phyloP scores from a whole-genome alignment of 2,329 filamentous ascomycete genomes.

The Hirsutella minnesotensis region DNA sequence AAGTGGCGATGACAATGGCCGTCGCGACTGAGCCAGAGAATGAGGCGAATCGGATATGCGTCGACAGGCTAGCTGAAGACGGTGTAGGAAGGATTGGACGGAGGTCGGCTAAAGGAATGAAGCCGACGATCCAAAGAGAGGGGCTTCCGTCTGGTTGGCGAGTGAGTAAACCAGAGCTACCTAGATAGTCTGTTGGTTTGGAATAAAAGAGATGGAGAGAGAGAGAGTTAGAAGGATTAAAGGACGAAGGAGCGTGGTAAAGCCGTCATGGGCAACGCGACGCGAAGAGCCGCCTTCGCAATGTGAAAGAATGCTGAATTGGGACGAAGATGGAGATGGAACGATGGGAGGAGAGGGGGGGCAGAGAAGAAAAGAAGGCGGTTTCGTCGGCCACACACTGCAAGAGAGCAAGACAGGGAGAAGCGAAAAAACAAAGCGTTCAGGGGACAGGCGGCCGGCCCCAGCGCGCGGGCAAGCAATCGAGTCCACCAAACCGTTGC shows the following conservation, averaged over 20 bases:
- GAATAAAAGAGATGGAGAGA: background rate
- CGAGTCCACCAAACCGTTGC: too few species aligned
- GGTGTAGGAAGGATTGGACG: conserved; percentile 23
- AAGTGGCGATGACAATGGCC: background rate
- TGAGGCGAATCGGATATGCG: background rate
- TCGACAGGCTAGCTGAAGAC: conserved; percentile 1
- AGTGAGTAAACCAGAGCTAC: too few species aligned
- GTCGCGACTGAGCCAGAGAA: too few species aligned
- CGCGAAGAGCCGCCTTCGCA: background rate
- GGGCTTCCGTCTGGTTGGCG: too few species aligned
- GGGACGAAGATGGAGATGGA: background rate
- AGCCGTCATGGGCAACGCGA: background rate
- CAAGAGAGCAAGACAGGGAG: background rate
- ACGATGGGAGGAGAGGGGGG: background rate
- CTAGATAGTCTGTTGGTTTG: too few species aligned
- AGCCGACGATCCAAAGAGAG: conserved; percentile 14
- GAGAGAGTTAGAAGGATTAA: conserved; percentile 2
- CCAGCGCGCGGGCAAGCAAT: background rate
- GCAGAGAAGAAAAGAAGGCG: background rate
- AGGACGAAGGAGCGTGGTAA: background rate
- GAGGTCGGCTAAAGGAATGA: conserved; percentile 22
- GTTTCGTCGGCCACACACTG: background rate
- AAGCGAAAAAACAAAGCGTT: background rate
- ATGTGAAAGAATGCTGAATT: background rate
- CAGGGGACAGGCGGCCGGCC: background rate